Evolutionary conservation across 129 eudicot species (phyloP), one percentile per base, ranked within the genome.

Genomic region (Pulicaria dysenterica): DNA sequence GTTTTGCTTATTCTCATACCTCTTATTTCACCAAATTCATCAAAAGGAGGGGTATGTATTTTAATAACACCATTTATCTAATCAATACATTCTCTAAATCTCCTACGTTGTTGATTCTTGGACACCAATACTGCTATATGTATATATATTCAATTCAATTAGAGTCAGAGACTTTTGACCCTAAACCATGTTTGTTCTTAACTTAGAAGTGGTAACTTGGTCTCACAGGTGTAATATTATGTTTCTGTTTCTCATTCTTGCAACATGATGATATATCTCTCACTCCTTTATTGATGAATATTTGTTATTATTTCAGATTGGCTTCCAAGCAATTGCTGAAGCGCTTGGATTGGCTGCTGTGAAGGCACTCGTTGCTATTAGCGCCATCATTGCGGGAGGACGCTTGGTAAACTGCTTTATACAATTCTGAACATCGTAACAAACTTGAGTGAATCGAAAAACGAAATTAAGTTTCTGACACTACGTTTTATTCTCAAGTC

Each of bases 331-430:
- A 64, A 94, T 94, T 80, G 99, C 99, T 49, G 99, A 94, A 86
- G 99, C 99, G 77, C 94, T 94, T 74, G 99, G 99, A 41, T 50
- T 94, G 87, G 99, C 99, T 74, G 99, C 97, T 73, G 88, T 94
- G 54, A 94, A 94, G 93, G 99, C 99, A 51, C 66, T 86, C 86
- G 97, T 90, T 90, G 99, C 99, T 78, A 94, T 94, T 70, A 78
- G 91, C 14, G 99, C 97, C 77, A 94, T 94, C 42, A 84, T 94
- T 68, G 99, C 97, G 45, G 99, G 99, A 61, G 99, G 99, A 69
- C 99, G 99, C 79, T 71, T 94, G 91, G 99, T 88, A 81, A 80
- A 63, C 49, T 64, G 67, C 49, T 64, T 49, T 54, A 13, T 49
- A 15, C 44, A n/a, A 68, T 56, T 75, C 16, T 62, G n/a, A 43